Base-by-base conservation (phyloP, 169 alveolate species). In the Plasmodium vivax region DNA sequence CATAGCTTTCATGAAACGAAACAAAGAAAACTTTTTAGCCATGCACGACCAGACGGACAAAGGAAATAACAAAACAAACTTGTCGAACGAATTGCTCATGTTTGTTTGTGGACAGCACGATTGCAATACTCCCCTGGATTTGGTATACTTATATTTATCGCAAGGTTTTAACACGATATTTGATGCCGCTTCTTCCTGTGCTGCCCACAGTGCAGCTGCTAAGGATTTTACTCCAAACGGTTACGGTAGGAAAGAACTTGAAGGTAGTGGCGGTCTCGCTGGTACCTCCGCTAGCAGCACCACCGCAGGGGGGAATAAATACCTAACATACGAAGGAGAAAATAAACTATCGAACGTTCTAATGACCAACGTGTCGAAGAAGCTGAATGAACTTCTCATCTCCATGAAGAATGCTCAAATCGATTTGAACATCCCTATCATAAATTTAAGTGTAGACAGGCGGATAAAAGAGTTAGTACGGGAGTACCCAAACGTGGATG, bases 341-440 rank as follows among this genome's bases (percentile, higher is more conserved):
- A 73, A 47, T 73, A 92, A 92, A 82, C 27, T 92, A 82, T 73
- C 95, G 8, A 92, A 92, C 79, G 41, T 92, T n/a, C 34, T 92
- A 47, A 92, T 92, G 95, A 74, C 80, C 3, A 92, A 94, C 47
- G 96, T 96, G 30, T 93, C 90, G 47, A 96, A 98, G 71, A 95
- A 97, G 79, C 92, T 96, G 54, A 94, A 96, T 41, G 99, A 99
- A 92, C 95, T 98, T 14, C 97, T 97, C 82, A 96, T 98, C 34
- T 98, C 98, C 51, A 95, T 99, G 85, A 97, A 97, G 83, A 98
- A 98, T 95, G 98, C 99, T 85, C 98, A 97, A 38, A 97, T 98
- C 88, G 98, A 98, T 95, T 98, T 98, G 8, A 98, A 98, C 92
- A 98, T 98, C 82, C 99, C 99, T 47, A 97, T 96, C 73, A 97